Evolutionary conservation across 495 filamentous ascomycete species (phyloP), one percentile per base, ranked within the genome.

Genomic region (Xylaria venustula): DNA sequence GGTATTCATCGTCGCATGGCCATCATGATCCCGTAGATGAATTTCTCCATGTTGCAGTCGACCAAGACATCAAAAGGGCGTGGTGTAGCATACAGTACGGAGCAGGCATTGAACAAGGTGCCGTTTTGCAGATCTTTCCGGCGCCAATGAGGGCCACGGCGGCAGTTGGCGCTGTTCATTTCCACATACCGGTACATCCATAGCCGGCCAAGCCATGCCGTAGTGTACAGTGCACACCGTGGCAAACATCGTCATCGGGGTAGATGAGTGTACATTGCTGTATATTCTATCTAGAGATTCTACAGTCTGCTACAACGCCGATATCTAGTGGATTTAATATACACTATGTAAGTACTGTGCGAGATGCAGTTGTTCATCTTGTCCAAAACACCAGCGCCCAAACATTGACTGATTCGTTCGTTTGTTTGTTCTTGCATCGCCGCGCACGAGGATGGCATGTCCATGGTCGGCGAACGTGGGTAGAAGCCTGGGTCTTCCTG

Each of bases 111-210:
- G n/a, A n/a, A n/a, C n/a, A n/a, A n/a, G n/a, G n/a, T n/a, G n/a
- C n/a, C n/a, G n/a, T n/a, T n/a, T 61, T 48, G 58, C 50, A 61
- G 58, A 61, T 61, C 58, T 30, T n/a, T 41, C 40, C 11, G 19
- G 42, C 30, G 49, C 20, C 12, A 60, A 48, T 32, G 17, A 49
- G 22, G 17, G 47, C 26, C 34, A 42, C 37, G 28, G 49, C 58
- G 58, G 54, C 44, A 58, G 54, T 58, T 58, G 20, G 30, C 34
- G 54, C 45, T 60, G 28, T n/a, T 40, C 49, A 54, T 53, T 60
- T 47, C 58, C 37, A n/a, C 46, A 51, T 59, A 46, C 56, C 25
- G 32, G 23, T 52, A 28, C 47, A 23, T 14, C 20, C 14, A 40
- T 40, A 34, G 15, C 51, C 51, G 25, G 41, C 23, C 23, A 41